These are phyloP conservation scores for Fusarium cicatricum DNA, from an alignment of 2,329 filamentous ascomycete species.

Conservation along the genomic window DNA sequence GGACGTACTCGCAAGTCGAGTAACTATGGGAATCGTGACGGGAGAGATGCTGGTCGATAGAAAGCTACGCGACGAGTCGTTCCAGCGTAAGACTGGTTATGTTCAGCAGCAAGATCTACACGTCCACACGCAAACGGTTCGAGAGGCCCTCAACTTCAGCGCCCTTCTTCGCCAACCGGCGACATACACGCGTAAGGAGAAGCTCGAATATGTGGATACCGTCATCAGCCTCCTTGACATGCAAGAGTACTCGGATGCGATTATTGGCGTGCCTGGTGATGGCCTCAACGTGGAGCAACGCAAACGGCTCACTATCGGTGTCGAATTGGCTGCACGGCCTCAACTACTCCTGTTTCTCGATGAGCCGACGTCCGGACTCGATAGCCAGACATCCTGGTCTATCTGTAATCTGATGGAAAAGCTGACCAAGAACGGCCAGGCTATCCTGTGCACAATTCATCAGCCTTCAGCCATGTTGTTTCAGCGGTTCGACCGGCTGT, in stretches of 20 bases:
- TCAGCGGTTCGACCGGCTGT: slow-evolving; percentile 62
- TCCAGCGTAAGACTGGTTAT: slow-evolving; percentile 88
- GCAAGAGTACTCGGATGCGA: slow-evolving; percentile 68
- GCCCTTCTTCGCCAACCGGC: slow-evolving; percentile 82
- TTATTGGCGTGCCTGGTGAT: slow-evolving; percentile 66
- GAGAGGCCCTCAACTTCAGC: slow-evolving; percentile 83
- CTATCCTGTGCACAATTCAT: slow-evolving; percentile 60
- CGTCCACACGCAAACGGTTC: slow-evolving; percentile 79
- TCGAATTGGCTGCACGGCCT: slow-evolving; percentile 61
- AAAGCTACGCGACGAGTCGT: slow-evolving; percentile 73
- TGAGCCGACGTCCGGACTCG: slow-evolving; percentile 66
- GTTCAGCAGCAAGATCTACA: slow-evolving; percentile 91
- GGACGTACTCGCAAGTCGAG: slow-evolving; percentile 81
- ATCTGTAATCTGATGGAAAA: slow-evolving; percentile 67
- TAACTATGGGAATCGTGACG: slow-evolving; percentile 83
- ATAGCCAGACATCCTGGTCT: slow-evolving; percentile 67
- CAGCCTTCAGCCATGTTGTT: slow-evolving; percentile 60
- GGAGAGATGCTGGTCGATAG: slow-evolving; percentile 76
- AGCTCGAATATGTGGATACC: slow-evolving; percentile 82
- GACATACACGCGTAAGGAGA: slow-evolving; percentile 71
- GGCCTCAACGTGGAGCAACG: slow-evolving; percentile 67
- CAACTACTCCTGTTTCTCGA: slow-evolving; percentile 66
- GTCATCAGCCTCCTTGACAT: slow-evolving; percentile 70
- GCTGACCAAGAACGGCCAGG: slow-evolving; percentile 60
- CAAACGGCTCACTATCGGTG: slow-evolving; percentile 66